A percentile compares a stretch with the other conserved stretches of the same genome.
Conservation (phyloP, 1,139 yeast species). For the Hansenula sp. region DNA sequence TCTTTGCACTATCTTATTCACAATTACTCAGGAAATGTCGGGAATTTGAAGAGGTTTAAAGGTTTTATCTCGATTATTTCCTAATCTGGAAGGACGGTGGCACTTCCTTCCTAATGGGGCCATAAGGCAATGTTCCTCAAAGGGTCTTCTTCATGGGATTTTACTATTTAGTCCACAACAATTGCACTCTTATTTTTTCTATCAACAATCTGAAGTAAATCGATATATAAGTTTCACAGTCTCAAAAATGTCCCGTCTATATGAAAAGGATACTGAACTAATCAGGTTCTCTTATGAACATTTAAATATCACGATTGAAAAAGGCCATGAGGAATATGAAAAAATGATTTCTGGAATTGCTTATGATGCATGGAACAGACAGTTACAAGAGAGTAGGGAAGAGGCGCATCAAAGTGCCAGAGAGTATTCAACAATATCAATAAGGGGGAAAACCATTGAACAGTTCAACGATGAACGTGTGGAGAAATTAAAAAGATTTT, state of each 20-base stretch:
- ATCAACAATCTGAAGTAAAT: too few relatives aligned
- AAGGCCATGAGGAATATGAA: conserved; percentile 37
- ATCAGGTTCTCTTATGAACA: conserved; percentile 20
- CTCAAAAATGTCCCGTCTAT: conserved; percentile 16
- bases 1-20: too few relatives aligned
- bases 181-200: too few relatives aligned
- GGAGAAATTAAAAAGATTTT: conserved; percentile 34
- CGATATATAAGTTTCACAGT: too few relatives aligned
- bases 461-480: neutral
- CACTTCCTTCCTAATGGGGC: too few relatives aligned
- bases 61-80: too few relatives aligned
- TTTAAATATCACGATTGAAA: conserved; percentile 30
- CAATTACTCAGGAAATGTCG: too few relatives aligned
- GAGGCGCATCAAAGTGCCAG: neutral
- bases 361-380: conserved; percentile 32
- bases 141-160: too few relatives aligned
- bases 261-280: conserved; percentile 16
- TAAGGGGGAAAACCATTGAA: neutral
- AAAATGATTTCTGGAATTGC: conserved; percentile 36
- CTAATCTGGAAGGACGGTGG: too few relatives aligned
- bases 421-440: neutral
- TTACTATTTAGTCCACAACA: too few relatives aligned
- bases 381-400: conserved; percentile 24
- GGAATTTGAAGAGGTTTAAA: too few relatives aligned
- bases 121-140: too few relatives aligned